These are phyloP conservation scores for Sporothrix sp. DNA, from an alignment of 2,329 filamentous ascomycete species.

Conservation along the genomic window DNA sequence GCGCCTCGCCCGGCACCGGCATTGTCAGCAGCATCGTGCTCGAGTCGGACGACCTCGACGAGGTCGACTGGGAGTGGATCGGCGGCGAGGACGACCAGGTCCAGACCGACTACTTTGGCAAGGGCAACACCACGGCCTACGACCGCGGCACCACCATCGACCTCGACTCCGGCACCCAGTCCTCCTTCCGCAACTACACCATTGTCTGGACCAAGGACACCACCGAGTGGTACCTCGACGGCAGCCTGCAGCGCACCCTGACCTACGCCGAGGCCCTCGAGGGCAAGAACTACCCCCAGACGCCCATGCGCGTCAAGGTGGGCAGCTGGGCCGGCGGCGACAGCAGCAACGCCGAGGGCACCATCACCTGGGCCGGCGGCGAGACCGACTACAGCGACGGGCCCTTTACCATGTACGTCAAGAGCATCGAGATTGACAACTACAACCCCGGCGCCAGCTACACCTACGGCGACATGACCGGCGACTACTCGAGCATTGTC, in stretches of 20 bases:
- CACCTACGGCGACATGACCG: constrained; percentile 11
- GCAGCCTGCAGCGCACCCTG: constrained; percentile 40
- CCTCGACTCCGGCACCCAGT: constrained; percentile 34
- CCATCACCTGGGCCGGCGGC: constrained; percentile 16
- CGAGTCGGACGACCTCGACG: constrained; percentile 41
- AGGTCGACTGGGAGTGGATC: constrained; percentile 42
- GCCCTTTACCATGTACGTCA: constrained; percentile 14
- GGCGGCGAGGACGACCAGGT: constrained; percentile 26
- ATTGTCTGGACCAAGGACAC: constrained; percentile 45
- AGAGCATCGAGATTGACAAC: constrained; percentile 13
- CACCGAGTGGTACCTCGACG: constrained; percentile 48
- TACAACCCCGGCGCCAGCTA: constrained; percentile 11
- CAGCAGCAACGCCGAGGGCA: constrained; percentile 9
- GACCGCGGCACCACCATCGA: constrained; percentile 32
- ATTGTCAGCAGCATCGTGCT: constrained; percentile 41
- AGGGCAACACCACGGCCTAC: constrained; percentile 38
- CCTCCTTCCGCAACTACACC: constrained; percentile 45
- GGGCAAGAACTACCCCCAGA: constrained; percentile 45
- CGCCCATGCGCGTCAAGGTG: constrained; percentile 42
- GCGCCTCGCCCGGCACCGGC: constrained; percentile 36
- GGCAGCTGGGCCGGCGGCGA: constrained; percentile 33
- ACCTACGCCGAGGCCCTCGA: constrained; percentile 36
- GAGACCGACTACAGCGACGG: constrained; percentile 11
- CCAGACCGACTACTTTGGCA: constrained; percentile 45
- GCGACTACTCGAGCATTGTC: constrained; percentile 12